phyloP scores from a whole-genome alignment of 495 filamentous ascomycete genomes.

The Delitschia confertaspora region DNA sequence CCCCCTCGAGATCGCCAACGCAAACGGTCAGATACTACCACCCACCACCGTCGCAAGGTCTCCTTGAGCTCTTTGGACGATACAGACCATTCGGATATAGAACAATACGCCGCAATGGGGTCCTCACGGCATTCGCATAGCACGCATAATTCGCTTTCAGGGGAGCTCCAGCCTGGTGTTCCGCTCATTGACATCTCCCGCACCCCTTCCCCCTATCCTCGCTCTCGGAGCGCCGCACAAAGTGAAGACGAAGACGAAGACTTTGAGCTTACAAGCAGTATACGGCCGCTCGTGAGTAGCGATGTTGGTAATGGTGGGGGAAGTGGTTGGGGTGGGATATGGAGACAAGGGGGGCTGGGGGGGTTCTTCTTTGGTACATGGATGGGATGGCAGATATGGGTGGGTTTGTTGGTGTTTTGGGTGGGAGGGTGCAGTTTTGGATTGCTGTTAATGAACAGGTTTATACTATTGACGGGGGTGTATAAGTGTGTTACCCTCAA shows the following conservation, averaged over 20 bases:
- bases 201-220: constrained; percentile 36
- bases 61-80: constrained; percentile 21
- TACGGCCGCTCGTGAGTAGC: constrained; percentile 21
- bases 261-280: constrained; percentile 23
- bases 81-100: constrained; percentile 21
- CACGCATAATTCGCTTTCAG: constrained; percentile 21
- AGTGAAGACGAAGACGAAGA: constrained; percentile 37
- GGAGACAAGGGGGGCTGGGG: constrained; percentile 39
- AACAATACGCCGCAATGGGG: constrained; percentile 22
- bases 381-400: constrained; percentile 43
- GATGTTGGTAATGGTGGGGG: constrained; percentile 24
- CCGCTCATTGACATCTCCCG: constrained; percentile 37
- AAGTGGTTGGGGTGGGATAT: constrained; percentile 27
- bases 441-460: constrained; percentile 42
- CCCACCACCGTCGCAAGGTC: constrained; percentile 13
- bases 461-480: constrained; percentile 42
- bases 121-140: constrained; percentile 21
- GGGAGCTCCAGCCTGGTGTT: constrained; percentile 24
- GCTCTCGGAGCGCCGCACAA: constrained; percentile 30
- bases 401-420: constrained; percentile 41
- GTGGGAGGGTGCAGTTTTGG: constrained; percentile 38
- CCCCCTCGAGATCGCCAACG: constrained; percentile 5
- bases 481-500: constrained; percentile 38
- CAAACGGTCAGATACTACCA: constrained; percentile 8
- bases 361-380: constrained; percentile 43